Conservation (phyloP, 129 eudicot species). For the Saussurea involucrata region DNA sequence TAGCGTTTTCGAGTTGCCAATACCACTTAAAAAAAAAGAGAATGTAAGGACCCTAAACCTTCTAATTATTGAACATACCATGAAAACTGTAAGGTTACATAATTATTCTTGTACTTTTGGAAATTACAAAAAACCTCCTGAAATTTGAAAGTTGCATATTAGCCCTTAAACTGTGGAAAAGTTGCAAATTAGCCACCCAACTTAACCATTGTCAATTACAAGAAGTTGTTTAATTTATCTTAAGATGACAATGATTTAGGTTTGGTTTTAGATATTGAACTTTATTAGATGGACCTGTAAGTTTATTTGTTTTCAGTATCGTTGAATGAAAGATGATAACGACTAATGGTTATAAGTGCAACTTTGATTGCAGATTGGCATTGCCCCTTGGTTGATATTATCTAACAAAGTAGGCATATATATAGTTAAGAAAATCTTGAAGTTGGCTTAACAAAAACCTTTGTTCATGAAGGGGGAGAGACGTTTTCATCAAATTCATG, state of each 20-base stretch:
- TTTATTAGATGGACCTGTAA: neutral
- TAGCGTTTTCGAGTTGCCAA: no score
- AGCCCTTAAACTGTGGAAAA: neutral
- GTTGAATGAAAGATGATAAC: neutral
- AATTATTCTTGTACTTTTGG: neutral
- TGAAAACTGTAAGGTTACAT: neutral
- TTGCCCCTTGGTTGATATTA: slow-evolving; percentile 74
- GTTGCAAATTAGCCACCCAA: neutral
- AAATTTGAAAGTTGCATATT: neutral
- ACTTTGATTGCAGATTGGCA: slow-evolving; percentile 60
- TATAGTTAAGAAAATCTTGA: slow-evolving; percentile 49
- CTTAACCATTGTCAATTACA: neutral
- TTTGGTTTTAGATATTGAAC: neutral
- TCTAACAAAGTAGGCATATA: slow-evolving; percentile 66
- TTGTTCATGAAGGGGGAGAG: neutral
- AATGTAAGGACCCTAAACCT: neutral
- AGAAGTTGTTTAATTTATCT: neutral
- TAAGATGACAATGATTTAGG: neutral
- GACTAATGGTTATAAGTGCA: neutral
- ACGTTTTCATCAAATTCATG: neutral
- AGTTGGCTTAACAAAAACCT: slow-evolving; percentile 20
- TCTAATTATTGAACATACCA: neutral
- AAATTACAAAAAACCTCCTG: neutral
- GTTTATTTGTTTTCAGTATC: neutral
- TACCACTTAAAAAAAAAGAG: no score